These are phyloP conservation scores for Fraxinus dipetala DNA, from an alignment of 305 asterid genomes.

Conservation along the genomic window DNA sequence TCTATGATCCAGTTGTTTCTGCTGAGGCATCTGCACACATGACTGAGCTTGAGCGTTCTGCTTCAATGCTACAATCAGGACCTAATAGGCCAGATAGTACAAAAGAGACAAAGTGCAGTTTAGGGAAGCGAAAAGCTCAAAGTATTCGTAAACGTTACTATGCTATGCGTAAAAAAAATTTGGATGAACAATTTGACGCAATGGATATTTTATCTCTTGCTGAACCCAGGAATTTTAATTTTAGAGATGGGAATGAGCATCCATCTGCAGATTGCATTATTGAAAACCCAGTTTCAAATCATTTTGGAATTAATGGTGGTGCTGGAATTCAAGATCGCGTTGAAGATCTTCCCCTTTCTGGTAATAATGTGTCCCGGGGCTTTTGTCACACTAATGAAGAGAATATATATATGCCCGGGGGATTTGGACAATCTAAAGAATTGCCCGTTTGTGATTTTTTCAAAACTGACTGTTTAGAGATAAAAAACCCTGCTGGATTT, in stretches of 20 bases:
- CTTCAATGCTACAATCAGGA: constrained; percentile 33
- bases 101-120: constrained; percentile 30
- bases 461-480: constrained; percentile 29
- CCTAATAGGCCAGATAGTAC: constrained; percentile 34
- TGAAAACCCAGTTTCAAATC: constrained; percentile 27
- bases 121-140: constrained; percentile 55
- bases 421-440: constrained; percentile 32
- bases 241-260: constrained; percentile 29
- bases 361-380: constrained; percentile 19
- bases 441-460: constrained; percentile 27
- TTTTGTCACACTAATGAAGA: constrained; percentile 25
- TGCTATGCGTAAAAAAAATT: constrained; percentile 63
- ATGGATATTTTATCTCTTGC: constrained; percentile 37
- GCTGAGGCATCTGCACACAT: constrained; percentile 50
- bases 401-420: constrained; percentile 23
- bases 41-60: constrained; percentile 41
- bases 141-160: constrained; percentile 53
- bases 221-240: constrained; percentile 27
- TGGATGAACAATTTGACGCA: constrained; percentile 42
- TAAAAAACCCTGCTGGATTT: not conserved
- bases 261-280: constrained; percentile 28
- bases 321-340: constrained; percentile 25
- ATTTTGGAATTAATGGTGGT: constrained; percentile 34
- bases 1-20: constrained; percentile 62
- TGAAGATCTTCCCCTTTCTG: constrained; percentile 23